Conservation (phyloP, 768 basidiomycete genomes). For the Kondoa subrosea region DNA sequence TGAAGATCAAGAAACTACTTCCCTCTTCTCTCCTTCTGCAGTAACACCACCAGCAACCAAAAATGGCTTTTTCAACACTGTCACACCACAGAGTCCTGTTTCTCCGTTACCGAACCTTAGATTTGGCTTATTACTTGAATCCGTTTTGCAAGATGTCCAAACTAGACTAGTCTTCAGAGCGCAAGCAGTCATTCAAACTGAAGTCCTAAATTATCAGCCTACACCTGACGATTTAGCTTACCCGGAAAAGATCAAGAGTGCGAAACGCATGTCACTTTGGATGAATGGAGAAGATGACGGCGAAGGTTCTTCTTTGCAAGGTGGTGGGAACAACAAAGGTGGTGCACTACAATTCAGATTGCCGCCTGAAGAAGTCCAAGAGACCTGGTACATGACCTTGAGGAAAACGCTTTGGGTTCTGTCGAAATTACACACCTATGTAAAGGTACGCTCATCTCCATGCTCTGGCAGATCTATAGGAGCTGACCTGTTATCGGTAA, state of each 20-base stretch:
- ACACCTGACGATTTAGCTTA: constrained; percentile 67
- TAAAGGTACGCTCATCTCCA: constrained; percentile 48
- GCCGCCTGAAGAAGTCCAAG: constrained; percentile 53
- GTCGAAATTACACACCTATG: constrained; percentile 71
- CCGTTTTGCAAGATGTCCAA: constrained; percentile 90
- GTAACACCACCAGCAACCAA: not conserved
- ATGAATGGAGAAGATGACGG: constrained; percentile 3
- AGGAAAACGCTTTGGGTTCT: constrained; percentile 80
- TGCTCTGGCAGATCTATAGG: not conserved
- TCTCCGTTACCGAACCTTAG: constrained; percentile 45
- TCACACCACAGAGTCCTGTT: not conserved
- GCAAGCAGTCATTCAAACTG: constrained; percentile 72
- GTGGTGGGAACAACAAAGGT: constrained; percentile 12
- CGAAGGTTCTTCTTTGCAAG: not conserved
- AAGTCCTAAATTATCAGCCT: constrained; percentile 66
- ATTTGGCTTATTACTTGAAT: constrained; percentile 61
- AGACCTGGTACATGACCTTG: constrained; percentile 83
- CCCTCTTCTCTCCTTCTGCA: not conserved
- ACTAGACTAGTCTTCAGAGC: constrained; percentile 91
- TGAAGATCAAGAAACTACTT: constrained; percentile 25
- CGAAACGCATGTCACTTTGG: constrained; percentile 18
- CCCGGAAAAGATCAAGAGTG: constrained; percentile 49
- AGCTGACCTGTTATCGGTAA: too few relatives aligned
- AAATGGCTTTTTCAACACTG: too few relatives aligned
- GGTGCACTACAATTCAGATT: constrained; percentile 42